phyloP scores from a whole-genome alignment of 2,329 filamentous ascomycete genomes.

The Hypoxylon sp. region DNA sequence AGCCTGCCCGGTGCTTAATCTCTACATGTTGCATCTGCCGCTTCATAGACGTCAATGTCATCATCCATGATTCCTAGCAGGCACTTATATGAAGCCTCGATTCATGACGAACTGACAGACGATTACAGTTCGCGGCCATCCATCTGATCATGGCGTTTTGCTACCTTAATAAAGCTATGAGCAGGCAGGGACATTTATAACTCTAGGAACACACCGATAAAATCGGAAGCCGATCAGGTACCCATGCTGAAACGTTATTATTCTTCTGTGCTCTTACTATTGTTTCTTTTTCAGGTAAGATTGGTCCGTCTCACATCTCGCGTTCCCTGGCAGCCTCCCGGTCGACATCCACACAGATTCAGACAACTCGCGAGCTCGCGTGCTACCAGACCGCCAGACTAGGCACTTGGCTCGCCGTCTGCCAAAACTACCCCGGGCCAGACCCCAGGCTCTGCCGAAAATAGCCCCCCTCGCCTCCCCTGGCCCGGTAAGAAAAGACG shows the following conservation, averaged over 20 bases:
- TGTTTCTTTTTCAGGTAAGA: constrained; percentile 26
- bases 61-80: not conserved
- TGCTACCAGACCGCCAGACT: too few relatives aligned
- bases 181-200: constrained; percentile 28
- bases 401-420: constrained; percentile 19
- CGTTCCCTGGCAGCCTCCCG: too few relatives aligned
- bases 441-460: constrained; percentile 24
- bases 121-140: constrained; percentile 14
- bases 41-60: not conserved
- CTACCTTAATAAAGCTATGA: constrained; percentile 21
- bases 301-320: constrained; percentile 39
- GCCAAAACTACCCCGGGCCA: constrained; percentile 20
- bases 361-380: constrained; percentile 8
- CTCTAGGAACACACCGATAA: constrained; percentile 30
- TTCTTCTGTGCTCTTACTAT: constrained; percentile 8
- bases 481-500: constrained; percentile 24
- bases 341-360: too few relatives aligned
- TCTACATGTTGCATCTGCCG: not conserved
- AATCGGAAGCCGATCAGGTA: constrained; percentile 28
- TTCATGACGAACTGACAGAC: not conserved
- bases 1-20: not conserved
- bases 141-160: constrained; percentile 12
- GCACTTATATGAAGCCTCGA: constrained; percentile 8
- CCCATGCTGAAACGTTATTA: constrained; percentile 32
- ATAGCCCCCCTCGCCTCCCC: constrained; percentile 14